A percentile compares a stretch with the other conserved stretches of the same genome.
phyloP scores from a whole-genome alignment of 225 moss, liverwort and hornwort genomes.

The Anthoceros angustus region DNA sequence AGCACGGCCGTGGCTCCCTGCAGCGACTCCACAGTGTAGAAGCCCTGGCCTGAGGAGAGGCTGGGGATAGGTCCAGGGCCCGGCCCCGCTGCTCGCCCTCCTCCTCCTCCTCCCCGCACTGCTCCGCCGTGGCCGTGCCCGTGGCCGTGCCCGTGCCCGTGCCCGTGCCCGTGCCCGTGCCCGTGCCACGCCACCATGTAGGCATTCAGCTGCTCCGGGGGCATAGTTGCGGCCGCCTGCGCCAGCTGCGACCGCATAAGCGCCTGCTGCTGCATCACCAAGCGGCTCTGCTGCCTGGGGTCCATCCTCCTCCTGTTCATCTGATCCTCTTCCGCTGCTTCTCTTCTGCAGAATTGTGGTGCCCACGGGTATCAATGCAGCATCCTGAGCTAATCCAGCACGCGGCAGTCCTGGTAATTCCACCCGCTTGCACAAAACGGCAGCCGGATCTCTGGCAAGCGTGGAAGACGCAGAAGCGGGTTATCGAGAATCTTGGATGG shows the following conservation, averaged over 20 bases:
- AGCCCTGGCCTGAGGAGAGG: constrained; percentile 13
- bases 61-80: constrained; percentile 1
- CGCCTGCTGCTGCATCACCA: constrained; percentile 4
- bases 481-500: no score
- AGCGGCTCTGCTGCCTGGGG: not conserved
- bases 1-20: constrained; percentile 9
- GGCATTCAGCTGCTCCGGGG: not conserved
- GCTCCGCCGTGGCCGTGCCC: no score
- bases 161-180: not conserved
- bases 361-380: not conserved
- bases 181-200: not conserved
- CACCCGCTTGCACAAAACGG: no score
- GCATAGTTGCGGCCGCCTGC: not conserved
- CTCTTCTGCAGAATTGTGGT: not conserved
- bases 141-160: not conserved
- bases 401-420: no score
- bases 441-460: no score
- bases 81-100: constrained; percentile 1
- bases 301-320: not conserved
- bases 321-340: not conserved
- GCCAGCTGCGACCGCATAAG: constrained; percentile 1
- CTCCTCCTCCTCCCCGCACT: not conserved
- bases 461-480: no score
- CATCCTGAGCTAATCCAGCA: no score
- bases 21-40: constrained; percentile 14